These are phyloP conservation scores for Coccomyxa sp. DNA, from an alignment of 139 green algal genomes.

Conservation along the genomic window DNA sequence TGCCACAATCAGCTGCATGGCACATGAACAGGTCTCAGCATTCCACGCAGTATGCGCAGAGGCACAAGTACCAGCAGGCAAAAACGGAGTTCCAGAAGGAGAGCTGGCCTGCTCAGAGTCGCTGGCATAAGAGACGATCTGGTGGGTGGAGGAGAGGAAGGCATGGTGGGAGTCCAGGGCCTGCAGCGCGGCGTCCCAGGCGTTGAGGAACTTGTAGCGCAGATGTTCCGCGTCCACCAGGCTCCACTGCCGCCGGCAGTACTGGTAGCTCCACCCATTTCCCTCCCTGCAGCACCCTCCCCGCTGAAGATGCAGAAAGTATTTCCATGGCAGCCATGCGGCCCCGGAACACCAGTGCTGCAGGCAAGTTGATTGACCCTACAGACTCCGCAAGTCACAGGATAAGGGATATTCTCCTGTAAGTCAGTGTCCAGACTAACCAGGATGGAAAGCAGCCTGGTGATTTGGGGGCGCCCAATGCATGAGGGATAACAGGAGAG, in stretches of 20 bases:
- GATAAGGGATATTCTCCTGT: no score
- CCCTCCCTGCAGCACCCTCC: slow-evolving; percentile 66
- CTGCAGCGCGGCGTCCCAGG: slow-evolving; percentile 77
- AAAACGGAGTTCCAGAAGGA: background rate
- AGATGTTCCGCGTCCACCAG: slow-evolving; percentile 67
- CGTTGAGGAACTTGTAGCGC: slow-evolving; percentile 72
- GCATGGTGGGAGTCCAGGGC: slow-evolving; percentile 55
- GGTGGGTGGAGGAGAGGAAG: slow-evolving; percentile 46
- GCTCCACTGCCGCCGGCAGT: slow-evolving; percentile 78
- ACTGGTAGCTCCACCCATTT: slow-evolving; percentile 89
- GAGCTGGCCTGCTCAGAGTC: slow-evolving; percentile 52
- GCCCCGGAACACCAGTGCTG: no score
- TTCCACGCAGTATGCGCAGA: background rate
- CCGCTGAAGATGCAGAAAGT: background rate
- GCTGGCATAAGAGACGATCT: slow-evolving; percentile 23
- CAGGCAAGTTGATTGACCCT: no score
- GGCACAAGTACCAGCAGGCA: background rate
- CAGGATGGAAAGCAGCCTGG: no score
- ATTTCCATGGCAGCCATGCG: background rate
- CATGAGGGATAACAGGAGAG: no score
- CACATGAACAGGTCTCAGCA: background rate
- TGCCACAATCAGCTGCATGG: slow-evolving; percentile 78
- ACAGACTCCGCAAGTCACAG: background rate
- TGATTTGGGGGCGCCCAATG: no score
- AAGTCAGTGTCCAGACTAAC: no score